These are phyloP conservation scores for Agastache rugosa DNA, from an alignment of 257 asterid species.

Conservation along the genomic window DNA sequence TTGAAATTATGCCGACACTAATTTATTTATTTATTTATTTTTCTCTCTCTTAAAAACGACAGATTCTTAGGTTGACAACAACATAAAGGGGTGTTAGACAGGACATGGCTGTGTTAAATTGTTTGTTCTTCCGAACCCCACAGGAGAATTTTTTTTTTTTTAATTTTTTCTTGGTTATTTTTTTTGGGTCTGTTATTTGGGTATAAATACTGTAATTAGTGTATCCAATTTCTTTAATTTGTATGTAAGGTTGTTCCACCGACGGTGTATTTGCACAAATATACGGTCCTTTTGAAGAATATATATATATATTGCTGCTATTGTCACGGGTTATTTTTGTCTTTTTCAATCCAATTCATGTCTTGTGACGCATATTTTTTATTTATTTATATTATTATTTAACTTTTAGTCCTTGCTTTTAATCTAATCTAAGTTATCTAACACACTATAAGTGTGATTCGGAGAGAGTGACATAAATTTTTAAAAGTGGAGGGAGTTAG, in stretches of 20 bases:
- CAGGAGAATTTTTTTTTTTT: constrained; percentile 43
- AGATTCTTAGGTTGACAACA: constrained; percentile 53
- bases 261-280: constrained; percentile 50
- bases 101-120: constrained; percentile 45
- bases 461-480: too few relatives aligned
- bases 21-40: not conserved
- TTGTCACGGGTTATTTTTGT: constrained; percentile 43
- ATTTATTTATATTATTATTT: not conserved
- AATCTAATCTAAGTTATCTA: not conserved
- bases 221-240: constrained; percentile 61
- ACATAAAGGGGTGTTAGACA: constrained; percentile 47
- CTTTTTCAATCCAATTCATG: constrained; percentile 31
- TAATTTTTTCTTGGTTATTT: constrained; percentile 23
- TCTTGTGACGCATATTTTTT: constrained; percentile 16
- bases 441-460: too few relatives aligned
- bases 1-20: constrained; percentile 17
- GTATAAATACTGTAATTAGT: constrained; percentile 79
- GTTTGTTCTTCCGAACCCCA: constrained; percentile 46
- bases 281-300: constrained; percentile 46
- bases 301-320: constrained; percentile 37
- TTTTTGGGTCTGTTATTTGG: constrained; percentile 40
- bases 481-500: too few relatives aligned
- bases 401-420: constrained; percentile 3
- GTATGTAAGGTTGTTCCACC: constrained; percentile 58
- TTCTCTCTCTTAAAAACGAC: constrained; percentile 33